Evolutionary conservation across 768 basidiomycete species (phyloP).

Genomic region (Russula dissimulans): DNA sequence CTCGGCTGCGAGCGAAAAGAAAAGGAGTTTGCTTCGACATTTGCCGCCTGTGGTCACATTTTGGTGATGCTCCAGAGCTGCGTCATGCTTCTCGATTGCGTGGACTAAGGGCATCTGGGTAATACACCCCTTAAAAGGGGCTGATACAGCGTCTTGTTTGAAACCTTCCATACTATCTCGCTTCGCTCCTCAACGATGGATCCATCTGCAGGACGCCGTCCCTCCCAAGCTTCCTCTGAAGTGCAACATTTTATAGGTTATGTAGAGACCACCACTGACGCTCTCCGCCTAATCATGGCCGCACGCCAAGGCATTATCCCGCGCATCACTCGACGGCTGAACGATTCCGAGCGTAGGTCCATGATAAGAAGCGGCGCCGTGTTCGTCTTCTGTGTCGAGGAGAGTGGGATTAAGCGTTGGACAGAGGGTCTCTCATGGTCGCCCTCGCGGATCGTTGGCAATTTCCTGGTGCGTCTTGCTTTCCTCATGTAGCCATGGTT

Average conservation of each 20-base stretch:
- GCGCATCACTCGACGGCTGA: slow-evolving; percentile 73
- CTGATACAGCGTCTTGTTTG: slow-evolving; percentile 6
- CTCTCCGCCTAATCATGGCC: slow-evolving; percentile 75
- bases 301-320: slow-evolving; percentile 72
- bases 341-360: slow-evolving; percentile 62
- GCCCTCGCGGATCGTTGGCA: slow-evolving; percentile 75
- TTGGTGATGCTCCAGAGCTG: slow-evolving; percentile 11
- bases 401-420: slow-evolving; percentile 84
- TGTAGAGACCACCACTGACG: slow-evolving; percentile 74
- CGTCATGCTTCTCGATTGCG: slow-evolving; percentile 11
- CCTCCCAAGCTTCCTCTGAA: slow-evolving; percentile 19
- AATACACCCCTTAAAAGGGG: slow-evolving; percentile 18
- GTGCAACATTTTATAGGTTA: slow-evolving; percentile 64
- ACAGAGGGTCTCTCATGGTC: slow-evolving; percentile 76
- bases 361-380: slow-evolving; percentile 54
- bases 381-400: slow-evolving; percentile 83
- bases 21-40: slow-evolving; percentile 8
- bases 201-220: slow-evolving; percentile 1
- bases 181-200: slow-evolving; percentile 8
- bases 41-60: slow-evolving; percentile 3
- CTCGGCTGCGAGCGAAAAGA: slow-evolving; percentile 9
- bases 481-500: not conserved
- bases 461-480: slow-evolving; percentile 56
- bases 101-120: slow-evolving; percentile 11
- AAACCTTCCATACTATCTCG: slow-evolving; percentile 10